A percentile compares a stretch with the other conserved stretches of the same genome.
Evolutionary conservation across 2,329 filamentous ascomycete species (phyloP).

Genomic region (Scedosporium dehoogii): DNA sequence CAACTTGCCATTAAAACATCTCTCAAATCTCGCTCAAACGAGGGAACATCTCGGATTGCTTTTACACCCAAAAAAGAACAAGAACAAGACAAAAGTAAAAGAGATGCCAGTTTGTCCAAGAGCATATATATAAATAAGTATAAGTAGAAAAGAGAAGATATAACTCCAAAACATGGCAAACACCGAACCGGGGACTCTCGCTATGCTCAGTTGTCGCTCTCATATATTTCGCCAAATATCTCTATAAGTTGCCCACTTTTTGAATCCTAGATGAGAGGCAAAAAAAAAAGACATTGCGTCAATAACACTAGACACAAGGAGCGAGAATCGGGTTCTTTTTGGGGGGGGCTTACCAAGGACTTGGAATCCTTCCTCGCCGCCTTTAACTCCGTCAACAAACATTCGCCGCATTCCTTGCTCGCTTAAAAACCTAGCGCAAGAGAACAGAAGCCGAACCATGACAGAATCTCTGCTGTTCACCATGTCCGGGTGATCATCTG

Average conservation of each 20-base stretch:
- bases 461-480: slow-evolving; percentile 36
- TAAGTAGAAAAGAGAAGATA: background rate
- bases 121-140: too few species aligned
- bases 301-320: too few species aligned
- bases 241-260: slow-evolving; percentile 47
- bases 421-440: slow-evolving; percentile 36
- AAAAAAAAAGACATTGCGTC: slow-evolving; percentile 5
- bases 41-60: too few species aligned
- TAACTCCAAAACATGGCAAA: background rate
- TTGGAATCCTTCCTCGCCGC: slow-evolving; percentile 38
- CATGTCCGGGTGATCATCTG: slow-evolving; percentile 33
- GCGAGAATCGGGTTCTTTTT: background rate
- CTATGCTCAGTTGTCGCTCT: slow-evolving; percentile 4
- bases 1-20: background rate
- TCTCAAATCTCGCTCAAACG: too few species aligned
- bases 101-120: too few species aligned
- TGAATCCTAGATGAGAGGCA: slow-evolving; percentile 33
- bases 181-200: background rate
- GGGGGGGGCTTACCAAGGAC: slow-evolving; percentile 36
- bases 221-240: slow-evolving; percentile 40
- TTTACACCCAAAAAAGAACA: too few species aligned
- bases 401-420: slow-evolving; percentile 41
- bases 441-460: slow-evolving; percentile 42
- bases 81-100: too few species aligned
- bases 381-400: slow-evolving; percentile 45